Evolutionary conservation across 768 basidiomycete genomes (phyloP).

Genomic region (Hortiboletus campestris): DNA sequence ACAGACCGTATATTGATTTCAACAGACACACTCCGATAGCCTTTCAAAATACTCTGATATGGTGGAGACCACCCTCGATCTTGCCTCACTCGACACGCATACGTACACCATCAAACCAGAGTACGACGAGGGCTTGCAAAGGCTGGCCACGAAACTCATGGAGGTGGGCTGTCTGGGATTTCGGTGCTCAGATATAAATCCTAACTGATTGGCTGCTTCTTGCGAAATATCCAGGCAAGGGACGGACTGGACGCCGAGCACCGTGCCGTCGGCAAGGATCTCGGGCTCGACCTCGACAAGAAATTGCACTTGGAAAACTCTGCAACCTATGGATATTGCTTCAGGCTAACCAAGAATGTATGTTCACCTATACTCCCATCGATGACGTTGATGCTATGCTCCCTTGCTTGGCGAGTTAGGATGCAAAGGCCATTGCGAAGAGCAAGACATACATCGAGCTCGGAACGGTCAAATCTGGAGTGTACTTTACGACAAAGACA

Average conservation of each 20-base stretch:
- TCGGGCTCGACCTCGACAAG: slow-evolving; percentile 85
- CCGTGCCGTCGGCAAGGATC: slow-evolving; percentile 58
- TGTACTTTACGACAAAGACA: slow-evolving; percentile 80
- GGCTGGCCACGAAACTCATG: slow-evolving; percentile 63
- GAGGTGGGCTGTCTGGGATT: slow-evolving; percentile 37
- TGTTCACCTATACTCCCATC: slow-evolving; percentile 21
- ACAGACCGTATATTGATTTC: neutral
- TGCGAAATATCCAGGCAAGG: slow-evolving; percentile 43
- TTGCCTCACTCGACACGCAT: slow-evolving; percentile 80
- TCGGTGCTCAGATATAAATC: neutral
- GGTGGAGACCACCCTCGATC: slow-evolving; percentile 95
- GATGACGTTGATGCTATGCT: neutral
- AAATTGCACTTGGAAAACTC: slow-evolving; percentile 96
- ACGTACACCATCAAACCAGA: slow-evolving; percentile 91
- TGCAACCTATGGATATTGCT: slow-evolving; percentile 85
- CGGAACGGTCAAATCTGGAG: slow-evolving; percentile 79
- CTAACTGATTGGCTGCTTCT: neutral
- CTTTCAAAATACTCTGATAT: slow-evolving; percentile 85
- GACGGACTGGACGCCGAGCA: slow-evolving; percentile 87
- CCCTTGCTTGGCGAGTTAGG: slow-evolving; percentile 45
- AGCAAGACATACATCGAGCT: slow-evolving; percentile 79
- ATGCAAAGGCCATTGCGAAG: slow-evolving; percentile 65
- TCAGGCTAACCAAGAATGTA: slow-evolving; percentile 89
- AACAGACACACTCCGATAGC: slow-evolving; percentile 59
- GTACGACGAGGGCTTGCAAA: slow-evolving; percentile 75